These are phyloP conservation scores for Amborella trichopoda DNA, from an alignment of 164 flowering plant genomes.

Conservation along the genomic window DNA sequence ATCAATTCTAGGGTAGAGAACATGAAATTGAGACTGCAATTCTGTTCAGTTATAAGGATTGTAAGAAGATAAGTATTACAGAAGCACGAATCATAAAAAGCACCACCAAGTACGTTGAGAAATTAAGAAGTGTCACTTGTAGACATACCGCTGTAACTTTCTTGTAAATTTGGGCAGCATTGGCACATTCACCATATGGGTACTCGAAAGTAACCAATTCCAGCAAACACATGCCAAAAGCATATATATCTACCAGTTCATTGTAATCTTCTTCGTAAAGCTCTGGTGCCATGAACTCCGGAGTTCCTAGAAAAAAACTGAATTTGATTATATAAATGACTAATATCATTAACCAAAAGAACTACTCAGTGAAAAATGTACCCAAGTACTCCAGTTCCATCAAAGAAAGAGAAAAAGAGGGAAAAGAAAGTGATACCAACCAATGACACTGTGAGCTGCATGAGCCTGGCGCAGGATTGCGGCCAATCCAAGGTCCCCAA, in stretches of 20 bases:
- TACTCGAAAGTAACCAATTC: constrained; percentile 93
- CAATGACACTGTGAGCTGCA: constrained; percentile 90
- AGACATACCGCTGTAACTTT: constrained; percentile 81
- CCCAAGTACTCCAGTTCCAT: neutral
- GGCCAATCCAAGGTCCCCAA: constrained; percentile 89
- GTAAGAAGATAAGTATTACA: too few relatives aligned
- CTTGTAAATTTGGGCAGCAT: constrained; percentile 95
- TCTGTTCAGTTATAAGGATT: too few relatives aligned
- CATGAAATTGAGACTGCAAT: too few relatives aligned
- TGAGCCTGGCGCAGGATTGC: constrained; percentile 64
- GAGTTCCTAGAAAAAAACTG: constrained; percentile 48
- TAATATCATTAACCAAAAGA: neutral
- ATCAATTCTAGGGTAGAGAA: too few relatives aligned
- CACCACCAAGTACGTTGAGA: too few relatives aligned
- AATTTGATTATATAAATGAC: neutral
- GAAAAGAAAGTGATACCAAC: constrained; percentile 18
- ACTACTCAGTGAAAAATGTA: neutral
- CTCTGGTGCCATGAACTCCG: constrained; percentile 99
- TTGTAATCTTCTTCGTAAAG: constrained; percentile 95
- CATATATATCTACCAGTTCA: constrained; percentile 96
- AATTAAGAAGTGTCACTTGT: too few relatives aligned
- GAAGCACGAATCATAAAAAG: too few relatives aligned
- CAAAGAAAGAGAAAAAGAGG: neutral
- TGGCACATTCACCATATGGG: constrained; percentile 86
- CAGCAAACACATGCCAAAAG: constrained; percentile 95